A percentile compares a stretch with the other conserved stretches of the same genome.
These are phyloP conservation scores for Lolium perenne DNA, from an alignment of 176 grass and related monocot species.

Conservation along the genomic window DNA sequence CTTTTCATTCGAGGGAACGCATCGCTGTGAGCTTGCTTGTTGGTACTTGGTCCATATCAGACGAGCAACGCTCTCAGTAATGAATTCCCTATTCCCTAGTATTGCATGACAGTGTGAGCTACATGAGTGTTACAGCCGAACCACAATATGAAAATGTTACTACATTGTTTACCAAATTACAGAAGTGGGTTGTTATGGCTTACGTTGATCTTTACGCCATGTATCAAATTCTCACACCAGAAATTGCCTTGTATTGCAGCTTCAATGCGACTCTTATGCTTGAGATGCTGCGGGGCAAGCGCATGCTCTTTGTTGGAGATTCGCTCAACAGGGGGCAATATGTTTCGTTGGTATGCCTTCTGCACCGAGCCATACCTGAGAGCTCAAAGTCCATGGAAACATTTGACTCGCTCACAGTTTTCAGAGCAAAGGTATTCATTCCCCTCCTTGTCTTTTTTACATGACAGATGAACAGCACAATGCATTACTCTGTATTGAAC, in stretches of 20 bases:
- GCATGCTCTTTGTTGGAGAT: conserved; percentile 91
- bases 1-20: background rate
- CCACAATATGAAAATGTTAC: background rate
- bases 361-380: conserved; percentile 71
- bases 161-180: background rate
- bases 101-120: background rate
- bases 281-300: conserved; percentile 84
- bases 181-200: background rate
- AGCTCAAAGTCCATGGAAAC: conserved; percentile 81
- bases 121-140: background rate
- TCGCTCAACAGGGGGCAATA: conserved; percentile 88
- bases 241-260: conserved; percentile 46
- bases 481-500: too few relatives aligned
- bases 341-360: conserved; percentile 81
- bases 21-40: background rate
- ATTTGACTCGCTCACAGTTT: conserved; percentile 74
- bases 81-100: background rate
- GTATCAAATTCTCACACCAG: background rate
- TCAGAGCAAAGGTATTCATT: conserved; percentile 80
- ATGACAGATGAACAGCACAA: background rate
- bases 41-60: background rate
- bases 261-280: conserved; percentile 87
- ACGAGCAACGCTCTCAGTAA: background rate
- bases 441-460: background rate
- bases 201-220: background rate